These are phyloP conservation scores for Pestalotiopsis sp. DNA, from an alignment of 2,329 filamentous ascomycete genomes.

Conservation along the genomic window DNA sequence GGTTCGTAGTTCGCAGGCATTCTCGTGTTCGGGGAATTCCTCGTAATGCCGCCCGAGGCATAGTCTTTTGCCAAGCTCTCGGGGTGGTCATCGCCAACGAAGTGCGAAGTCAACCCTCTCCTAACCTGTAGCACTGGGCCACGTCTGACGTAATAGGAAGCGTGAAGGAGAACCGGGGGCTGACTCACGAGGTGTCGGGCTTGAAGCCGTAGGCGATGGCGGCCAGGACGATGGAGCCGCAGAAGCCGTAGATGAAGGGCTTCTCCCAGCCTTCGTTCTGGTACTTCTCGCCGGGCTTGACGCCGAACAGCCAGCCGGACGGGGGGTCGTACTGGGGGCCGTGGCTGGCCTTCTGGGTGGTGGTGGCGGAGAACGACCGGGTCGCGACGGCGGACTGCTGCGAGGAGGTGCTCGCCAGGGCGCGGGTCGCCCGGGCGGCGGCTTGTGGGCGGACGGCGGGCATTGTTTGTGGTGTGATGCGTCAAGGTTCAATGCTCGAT, in stretches of 20 bases:
- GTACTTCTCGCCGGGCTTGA: slow-evolving; percentile 94
- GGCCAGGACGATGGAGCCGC: slow-evolving; percentile 73
- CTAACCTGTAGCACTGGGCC: neutral
- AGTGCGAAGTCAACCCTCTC: no score
- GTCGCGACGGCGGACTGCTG: slow-evolving; percentile 18
- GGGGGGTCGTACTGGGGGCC: slow-evolving; percentile 87
- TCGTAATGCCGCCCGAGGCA: no score
- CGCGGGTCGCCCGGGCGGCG: slow-evolving; percentile 31
- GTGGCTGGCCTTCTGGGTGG: slow-evolving; percentile 53
- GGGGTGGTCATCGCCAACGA: no score
- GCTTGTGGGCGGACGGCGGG: slow-evolving; percentile 29
- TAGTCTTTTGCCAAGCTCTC: no score
- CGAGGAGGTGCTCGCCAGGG: slow-evolving; percentile 17
- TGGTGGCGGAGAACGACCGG: slow-evolving; percentile 47
- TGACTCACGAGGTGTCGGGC: slow-evolving; percentile 94
- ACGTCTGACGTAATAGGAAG: neutral
- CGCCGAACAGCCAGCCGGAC: slow-evolving; percentile 87
- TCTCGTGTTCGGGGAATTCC: no score
- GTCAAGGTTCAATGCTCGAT: neutral
- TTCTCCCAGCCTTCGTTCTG: slow-evolving; percentile 97
- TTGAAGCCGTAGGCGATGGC: slow-evolving; percentile 90
- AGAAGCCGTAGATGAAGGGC: slow-evolving; percentile 82
- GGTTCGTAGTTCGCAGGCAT: no score
- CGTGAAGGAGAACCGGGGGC: neutral
- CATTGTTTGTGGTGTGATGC: slow-evolving; percentile 20